Evolutionary conservation across 2,329 filamentous ascomycete species (phyloP).

Genomic region (Hirsutella rhossiliensis): DNA sequence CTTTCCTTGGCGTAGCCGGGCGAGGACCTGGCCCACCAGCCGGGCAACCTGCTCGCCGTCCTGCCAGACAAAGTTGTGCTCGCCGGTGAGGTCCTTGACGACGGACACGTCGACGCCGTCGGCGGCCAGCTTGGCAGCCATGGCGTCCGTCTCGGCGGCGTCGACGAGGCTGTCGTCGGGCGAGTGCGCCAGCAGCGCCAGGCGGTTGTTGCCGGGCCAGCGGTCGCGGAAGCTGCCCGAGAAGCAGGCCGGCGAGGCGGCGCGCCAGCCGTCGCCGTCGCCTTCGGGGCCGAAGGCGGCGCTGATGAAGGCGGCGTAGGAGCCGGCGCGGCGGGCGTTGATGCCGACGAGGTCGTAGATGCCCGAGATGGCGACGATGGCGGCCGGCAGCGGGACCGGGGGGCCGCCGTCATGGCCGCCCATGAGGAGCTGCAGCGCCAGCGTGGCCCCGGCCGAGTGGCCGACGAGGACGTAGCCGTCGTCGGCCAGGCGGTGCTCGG

Average conservation of each 20-base stretch:
- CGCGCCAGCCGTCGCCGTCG: slow-evolving; percentile 36
- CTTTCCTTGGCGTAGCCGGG: not conserved
- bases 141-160: slow-evolving; percentile 43
- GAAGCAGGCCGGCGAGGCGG: slow-evolving; percentile 39
- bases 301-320: slow-evolving; percentile 44
- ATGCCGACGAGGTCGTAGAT: slow-evolving; percentile 54
- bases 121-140: slow-evolving; percentile 34
- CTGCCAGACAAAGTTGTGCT: slow-evolving; percentile 53
- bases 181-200: slow-evolving; percentile 32
- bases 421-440: slow-evolving; percentile 50
- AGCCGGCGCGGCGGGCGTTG: slow-evolving; percentile 28
- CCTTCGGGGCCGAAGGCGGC: slow-evolving; percentile 47
- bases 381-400: slow-evolving; percentile 31
- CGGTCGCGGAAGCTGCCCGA: slow-evolving; percentile 25
- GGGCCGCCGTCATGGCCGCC: slow-evolving; percentile 20
- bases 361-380: slow-evolving; percentile 50
- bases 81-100: slow-evolving; percentile 35
- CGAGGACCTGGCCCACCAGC: slow-evolving; percentile 24
- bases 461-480: slow-evolving; percentile 44
- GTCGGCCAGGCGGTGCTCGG: slow-evolving; percentile 30
- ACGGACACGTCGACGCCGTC: slow-evolving; percentile 21
- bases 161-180: slow-evolving; percentile 38
- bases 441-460: slow-evolving; percentile 51
- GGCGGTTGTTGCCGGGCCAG: slow-evolving; percentile 19
- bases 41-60: slow-evolving; percentile 44